Evolutionary conservation across 192 early-diverging fungal species (phyloP).

Genomic region (Backusella mclennaniae): DNA sequence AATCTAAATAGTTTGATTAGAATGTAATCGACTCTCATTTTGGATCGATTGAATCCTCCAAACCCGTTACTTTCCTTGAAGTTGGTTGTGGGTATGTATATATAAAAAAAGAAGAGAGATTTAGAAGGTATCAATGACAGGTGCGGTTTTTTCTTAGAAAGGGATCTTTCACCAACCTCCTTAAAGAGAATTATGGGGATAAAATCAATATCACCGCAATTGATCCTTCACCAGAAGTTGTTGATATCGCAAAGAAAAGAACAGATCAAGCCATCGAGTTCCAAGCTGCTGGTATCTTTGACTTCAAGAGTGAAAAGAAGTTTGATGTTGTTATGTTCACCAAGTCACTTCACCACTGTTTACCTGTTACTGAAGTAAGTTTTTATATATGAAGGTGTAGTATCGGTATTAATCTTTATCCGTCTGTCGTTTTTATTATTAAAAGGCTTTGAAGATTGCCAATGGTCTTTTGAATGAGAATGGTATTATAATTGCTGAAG

Average conservation of each 20-base stretch:
- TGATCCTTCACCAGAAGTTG: neutral
- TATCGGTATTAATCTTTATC: neutral
- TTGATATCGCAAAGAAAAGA: neutral
- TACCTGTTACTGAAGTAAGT: conserved; percentile 12
- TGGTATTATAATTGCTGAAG: conserved; percentile 16
- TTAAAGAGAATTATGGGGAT: neutral
- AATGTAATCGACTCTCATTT: neutral
- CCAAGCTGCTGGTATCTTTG: conserved; percentile 1
- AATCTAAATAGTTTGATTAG: neutral
- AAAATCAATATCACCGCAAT: neutral
- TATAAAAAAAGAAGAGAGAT: neutral
- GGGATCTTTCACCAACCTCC: neutral
- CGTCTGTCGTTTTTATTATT: too few relatives aligned
- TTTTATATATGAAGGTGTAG: neutral
- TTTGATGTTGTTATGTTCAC: conserved; percentile 21
- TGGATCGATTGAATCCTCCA: neutral
- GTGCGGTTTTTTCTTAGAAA: neutral
- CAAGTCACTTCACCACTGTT: conserved; percentile 21
- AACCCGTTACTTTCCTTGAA: neutral
- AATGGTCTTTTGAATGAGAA: neutral
- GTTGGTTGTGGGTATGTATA: conserved; percentile 7
- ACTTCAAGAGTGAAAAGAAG: conserved; percentile 14
- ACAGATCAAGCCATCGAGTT: neutral
- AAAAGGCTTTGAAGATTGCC: conserved; percentile 7
- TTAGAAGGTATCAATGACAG: neutral